phyloP scores from a whole-genome alignment of 169 alveolate genomes.

The Plasmodium fragile region DNA sequence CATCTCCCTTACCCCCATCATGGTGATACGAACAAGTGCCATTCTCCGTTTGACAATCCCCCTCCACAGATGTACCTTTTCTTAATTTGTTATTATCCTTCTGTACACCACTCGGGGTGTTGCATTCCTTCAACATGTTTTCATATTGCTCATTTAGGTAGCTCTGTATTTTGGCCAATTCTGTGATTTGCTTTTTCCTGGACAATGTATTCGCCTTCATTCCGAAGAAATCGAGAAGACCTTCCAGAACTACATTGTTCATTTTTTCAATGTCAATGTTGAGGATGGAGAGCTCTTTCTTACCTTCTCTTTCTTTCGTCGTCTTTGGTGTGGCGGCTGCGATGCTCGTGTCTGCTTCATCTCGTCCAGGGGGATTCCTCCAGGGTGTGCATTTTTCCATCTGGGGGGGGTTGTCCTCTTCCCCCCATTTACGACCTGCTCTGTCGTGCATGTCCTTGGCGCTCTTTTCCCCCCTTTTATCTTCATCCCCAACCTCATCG shows the following conservation, averaged over 20 bases:
- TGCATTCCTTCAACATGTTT: neutral
- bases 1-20: neutral
- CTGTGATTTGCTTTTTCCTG: constrained; percentile 38
- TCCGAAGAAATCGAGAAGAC: constrained; percentile 55
- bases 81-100: neutral
- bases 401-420: too few relatives aligned
- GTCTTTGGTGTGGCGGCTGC: neutral
- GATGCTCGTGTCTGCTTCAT: neutral
- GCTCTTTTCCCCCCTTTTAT: too few relatives aligned
- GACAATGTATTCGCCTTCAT: constrained; percentile 38
- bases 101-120: neutral
- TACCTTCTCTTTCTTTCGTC: neutral
- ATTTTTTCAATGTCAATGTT: constrained; percentile 41
- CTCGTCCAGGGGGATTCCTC: neutral
- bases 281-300: constrained; percentile 30
- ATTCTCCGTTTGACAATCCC: neutral
- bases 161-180: constrained; percentile 39
- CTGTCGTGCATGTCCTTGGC: neutral
- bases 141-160: constrained; percentile 17
- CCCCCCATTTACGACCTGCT: neutral
- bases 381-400: neutral
- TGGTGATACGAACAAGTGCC: neutral
- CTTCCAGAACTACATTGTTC: constrained; percentile 34
- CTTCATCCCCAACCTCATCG: neutral
- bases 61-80: neutral